phyloP scores from a whole-genome alignment of 1,139 yeast species.

The Casaregolazyma suthepensis region DNA sequence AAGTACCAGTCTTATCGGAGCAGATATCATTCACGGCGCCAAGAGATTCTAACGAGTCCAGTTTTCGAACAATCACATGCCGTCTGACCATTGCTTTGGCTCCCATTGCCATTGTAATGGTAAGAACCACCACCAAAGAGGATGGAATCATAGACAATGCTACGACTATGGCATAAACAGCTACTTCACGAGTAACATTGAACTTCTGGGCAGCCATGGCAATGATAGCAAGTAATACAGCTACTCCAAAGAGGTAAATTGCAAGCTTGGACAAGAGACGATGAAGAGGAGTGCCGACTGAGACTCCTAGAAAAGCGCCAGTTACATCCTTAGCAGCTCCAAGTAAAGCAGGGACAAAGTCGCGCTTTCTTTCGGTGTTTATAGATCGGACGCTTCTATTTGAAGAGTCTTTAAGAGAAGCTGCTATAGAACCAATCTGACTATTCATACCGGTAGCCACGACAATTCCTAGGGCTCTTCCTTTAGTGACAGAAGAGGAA shows the following conservation, averaged over 20 bases:
- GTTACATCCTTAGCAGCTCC: constrained; percentile 46
- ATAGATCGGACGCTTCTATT: constrained; percentile 28
- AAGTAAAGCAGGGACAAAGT: constrained; percentile 44
- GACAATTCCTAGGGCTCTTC: constrained; percentile 68
- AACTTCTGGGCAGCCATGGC: constrained; percentile 76
- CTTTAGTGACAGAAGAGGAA: constrained; percentile 68
- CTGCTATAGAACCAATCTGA: constrained; percentile 74
- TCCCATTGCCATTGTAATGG: constrained; percentile 84
- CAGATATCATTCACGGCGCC: constrained; percentile 80
- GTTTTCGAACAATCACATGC: constrained; percentile 68
- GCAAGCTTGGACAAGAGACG: constrained; percentile 66
- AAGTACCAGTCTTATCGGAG: constrained; percentile 65
- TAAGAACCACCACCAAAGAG: constrained; percentile 69
- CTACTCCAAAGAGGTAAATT: constrained; percentile 58
- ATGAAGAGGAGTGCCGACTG: constrained; percentile 72
- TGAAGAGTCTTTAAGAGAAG: constrained; percentile 45
- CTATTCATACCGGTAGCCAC: constrained; percentile 63
- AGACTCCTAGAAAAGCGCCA: constrained; percentile 68
- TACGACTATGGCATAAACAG: constrained; percentile 76
- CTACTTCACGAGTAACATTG: constrained; percentile 61
- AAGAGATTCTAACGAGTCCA: constrained; percentile 72
- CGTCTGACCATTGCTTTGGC: constrained; percentile 70
- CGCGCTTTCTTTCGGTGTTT: constrained; percentile 37
- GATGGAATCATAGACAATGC: constrained; percentile 84
- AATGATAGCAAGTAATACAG: constrained; percentile 69